Evolutionary conservation across 257 asterid genomes (phyloP).

Genomic region (Scutellaria baicalensis): DNA sequence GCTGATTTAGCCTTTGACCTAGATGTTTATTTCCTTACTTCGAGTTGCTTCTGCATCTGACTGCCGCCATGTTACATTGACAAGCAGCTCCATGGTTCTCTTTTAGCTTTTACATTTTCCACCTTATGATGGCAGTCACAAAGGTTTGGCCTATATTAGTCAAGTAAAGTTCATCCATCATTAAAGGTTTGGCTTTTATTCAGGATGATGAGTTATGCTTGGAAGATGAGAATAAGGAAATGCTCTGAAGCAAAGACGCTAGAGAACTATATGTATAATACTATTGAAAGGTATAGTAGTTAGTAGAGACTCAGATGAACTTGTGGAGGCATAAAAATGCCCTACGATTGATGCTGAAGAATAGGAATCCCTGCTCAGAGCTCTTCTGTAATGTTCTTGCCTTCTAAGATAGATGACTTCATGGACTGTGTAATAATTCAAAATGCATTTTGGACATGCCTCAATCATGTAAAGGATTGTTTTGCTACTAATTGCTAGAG

Average conservation of each 20-base stretch:
- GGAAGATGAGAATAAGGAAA: not conserved
- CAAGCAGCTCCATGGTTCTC: not conserved
- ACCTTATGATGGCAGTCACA: not conserved
- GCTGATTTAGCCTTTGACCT: not conserved
- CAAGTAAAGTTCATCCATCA: too few species aligned
- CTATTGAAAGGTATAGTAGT: not conserved
- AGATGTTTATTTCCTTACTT: not conserved
- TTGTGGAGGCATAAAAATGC: not conserved
- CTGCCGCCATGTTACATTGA: not conserved
- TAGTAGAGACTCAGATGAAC: not conserved
- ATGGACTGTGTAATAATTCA: not conserved
- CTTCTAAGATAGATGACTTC: not conserved
- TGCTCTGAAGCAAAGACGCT: not conserved
- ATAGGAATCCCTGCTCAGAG: not conserved
- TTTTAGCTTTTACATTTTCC: not conserved
- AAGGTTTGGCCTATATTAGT: not conserved
- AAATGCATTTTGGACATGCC: not conserved
- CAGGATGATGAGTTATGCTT: not conserved
- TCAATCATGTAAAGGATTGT: not conserved
- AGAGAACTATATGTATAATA: not conserved
- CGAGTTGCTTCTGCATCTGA: constrained; percentile 4
- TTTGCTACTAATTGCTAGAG: not conserved
- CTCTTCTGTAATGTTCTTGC: not conserved
- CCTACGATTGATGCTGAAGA: not conserved
- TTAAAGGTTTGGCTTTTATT: too few species aligned